Percentiles rank a stretch among this genome's conserved stretches.
Evolutionary conservation across 2,329 filamentous ascomycete genomes (phyloP).

Genomic region (Cytospora piceae): DNA sequence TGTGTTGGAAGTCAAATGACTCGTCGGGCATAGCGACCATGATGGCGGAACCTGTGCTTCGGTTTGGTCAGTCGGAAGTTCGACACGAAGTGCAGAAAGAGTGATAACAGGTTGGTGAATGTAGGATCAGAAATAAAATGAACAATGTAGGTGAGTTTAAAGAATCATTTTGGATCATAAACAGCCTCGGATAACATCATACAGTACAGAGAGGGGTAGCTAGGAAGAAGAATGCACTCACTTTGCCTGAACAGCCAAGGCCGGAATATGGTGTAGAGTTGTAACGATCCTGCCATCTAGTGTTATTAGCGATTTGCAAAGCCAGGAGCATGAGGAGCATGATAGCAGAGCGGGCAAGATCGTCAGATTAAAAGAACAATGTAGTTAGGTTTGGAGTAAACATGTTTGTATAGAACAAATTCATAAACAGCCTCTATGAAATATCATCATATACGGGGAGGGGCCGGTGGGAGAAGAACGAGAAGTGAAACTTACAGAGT

Average conservation of each 20-base stretch:
- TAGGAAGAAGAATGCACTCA: not conserved
- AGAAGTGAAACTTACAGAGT: constrained; percentile 14
- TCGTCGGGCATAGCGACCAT: not conserved
- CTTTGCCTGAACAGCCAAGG: not conserved
- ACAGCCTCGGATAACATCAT: constrained; percentile 53
- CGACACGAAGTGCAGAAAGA: too few relatives aligned
- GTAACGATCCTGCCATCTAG: not conserved
- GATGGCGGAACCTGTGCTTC: not conserved
- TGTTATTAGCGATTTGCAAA: constrained; percentile 1
- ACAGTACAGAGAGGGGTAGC: not conserved
- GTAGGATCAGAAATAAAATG: constrained; percentile 34
- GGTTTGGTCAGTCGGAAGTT: not conserved
- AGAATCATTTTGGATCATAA: constrained; percentile 50
- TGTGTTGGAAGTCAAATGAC: not conserved
- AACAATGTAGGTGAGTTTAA: constrained; percentile 39
- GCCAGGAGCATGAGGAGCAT: constrained; percentile 32
- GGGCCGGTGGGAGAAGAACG: not conserved
- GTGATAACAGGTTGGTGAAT: not conserved
- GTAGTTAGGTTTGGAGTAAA: constrained; percentile 34
- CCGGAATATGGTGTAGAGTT: not conserved
- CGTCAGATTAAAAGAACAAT: constrained; percentile 26
- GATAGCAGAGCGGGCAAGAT: constrained; percentile 21
- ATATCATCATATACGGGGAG: constrained; percentile 38
- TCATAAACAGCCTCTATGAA: constrained; percentile 45
- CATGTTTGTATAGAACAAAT: constrained; percentile 40